Percentiles rank a stretch among this genome's conserved stretches.
phyloP scores from a whole-genome alignment of 352 stramenopile genomes.

The Phytophthora nicotianae region DNA sequence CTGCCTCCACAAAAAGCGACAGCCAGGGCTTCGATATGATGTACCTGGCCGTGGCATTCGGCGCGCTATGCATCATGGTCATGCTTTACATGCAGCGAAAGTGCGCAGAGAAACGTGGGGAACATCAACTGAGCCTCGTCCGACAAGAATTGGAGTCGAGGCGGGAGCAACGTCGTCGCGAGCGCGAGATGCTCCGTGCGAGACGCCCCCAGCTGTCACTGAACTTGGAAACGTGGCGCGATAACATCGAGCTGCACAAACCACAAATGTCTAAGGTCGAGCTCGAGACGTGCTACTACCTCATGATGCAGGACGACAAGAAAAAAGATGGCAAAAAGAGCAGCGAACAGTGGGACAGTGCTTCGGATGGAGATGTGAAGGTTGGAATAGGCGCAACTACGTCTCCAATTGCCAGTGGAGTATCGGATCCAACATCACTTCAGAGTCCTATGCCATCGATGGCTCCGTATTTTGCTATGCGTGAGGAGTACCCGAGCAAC shows the following conservation, averaged over 20 bases:
- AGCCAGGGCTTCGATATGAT: constrained; percentile 30
- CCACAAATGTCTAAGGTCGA: constrained; percentile 39
- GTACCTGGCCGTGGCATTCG: constrained; percentile 39
- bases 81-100: constrained; percentile 51
- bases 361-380: constrained; percentile 22
- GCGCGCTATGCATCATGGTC: constrained; percentile 35
- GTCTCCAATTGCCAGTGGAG: constrained; percentile 19
- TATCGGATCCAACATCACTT: constrained; percentile 13
- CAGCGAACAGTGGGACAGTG: constrained; percentile 15
- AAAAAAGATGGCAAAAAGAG: constrained; percentile 25
- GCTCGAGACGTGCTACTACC: constrained; percentile 40
- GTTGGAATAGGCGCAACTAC: constrained; percentile 12
- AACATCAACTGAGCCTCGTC: constrained; percentile 27
- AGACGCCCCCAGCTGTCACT: constrained; percentile 33
- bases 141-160: constrained; percentile 32
- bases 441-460: constrained; percentile 9
- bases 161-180: constrained; percentile 22
- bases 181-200: constrained; percentile 35
- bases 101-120: constrained; percentile 34
- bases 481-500: constrained; percentile 36
- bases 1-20: neutral
- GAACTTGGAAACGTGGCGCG: constrained; percentile 40
- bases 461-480: constrained; percentile 32
- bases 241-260: constrained; percentile 47
- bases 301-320: constrained; percentile 41